Evolutionary conservation across 345 rosid species (phyloP).

Genomic region (Clausena lansium): DNA sequence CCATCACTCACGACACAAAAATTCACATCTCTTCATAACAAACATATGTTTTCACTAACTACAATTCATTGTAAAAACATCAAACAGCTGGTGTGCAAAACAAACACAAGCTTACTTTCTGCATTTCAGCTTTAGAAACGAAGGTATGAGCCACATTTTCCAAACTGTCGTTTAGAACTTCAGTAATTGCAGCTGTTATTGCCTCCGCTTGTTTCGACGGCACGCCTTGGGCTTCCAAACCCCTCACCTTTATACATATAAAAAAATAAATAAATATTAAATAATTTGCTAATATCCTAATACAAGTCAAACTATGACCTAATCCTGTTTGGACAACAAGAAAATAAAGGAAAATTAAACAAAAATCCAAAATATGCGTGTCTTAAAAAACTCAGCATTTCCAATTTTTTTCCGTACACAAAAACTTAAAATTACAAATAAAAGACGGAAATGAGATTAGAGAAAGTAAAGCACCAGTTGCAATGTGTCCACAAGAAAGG

Average conservation of each 20-base stretch:
- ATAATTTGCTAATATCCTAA: too few relatives aligned
- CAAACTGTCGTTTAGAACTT: constrained; percentile 86
- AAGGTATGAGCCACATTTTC: constrained; percentile 83
- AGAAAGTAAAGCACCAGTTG: constrained; percentile 52
- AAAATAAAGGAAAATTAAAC: neutral
- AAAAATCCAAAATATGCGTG: neutral
- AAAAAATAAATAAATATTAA: neutral
- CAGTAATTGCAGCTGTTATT: constrained; percentile 75
- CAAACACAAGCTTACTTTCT: constrained; percentile 47
- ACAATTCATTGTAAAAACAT: neutral
- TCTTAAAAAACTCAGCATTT: neutral
- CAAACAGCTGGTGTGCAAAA: neutral
- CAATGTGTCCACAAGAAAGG: constrained; percentile 91
- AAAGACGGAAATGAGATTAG: neutral
- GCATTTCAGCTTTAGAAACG: constrained; percentile 85
- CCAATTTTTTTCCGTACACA: too few relatives aligned
- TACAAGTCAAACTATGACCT: neutral
- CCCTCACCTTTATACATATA: constrained; percentile 52
- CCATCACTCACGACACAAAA: neutral
- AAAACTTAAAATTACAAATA: neutral
- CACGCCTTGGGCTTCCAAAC: constrained; percentile 82
- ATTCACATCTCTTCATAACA: neutral
- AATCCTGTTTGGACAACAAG: neutral
- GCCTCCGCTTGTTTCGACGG: constrained; percentile 97
- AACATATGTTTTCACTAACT: neutral